Evolutionary conservation across 257 asterid genomes (phyloP).

Genomic region (Solanum sparsipilum): DNA sequence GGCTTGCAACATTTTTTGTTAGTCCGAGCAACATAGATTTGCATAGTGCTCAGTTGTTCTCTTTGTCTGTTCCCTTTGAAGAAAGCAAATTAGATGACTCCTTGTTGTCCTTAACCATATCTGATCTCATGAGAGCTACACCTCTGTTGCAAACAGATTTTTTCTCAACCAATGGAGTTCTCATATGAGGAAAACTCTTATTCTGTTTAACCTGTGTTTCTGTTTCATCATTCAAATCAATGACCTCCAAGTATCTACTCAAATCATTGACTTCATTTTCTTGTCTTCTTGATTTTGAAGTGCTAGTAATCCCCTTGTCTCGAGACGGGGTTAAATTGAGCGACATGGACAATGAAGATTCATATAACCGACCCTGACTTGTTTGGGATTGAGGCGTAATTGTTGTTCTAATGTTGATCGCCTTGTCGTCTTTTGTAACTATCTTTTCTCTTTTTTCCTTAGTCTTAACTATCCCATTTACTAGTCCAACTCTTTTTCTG

Average conservation of each 20-base stretch:
- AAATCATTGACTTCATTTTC: conserved; percentile 21
- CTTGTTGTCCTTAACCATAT: conserved; percentile 4
- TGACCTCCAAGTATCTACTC: conserved; percentile 34
- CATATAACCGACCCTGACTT: background rate
- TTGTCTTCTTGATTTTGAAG: background rate
- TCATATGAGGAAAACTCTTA: background rate
- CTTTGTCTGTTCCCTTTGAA: conserved; percentile 7
- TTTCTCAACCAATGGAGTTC: conserved; percentile 54
- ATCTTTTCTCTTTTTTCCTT: conserved; percentile 7
- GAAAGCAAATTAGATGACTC: background rate
- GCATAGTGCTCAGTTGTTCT: conserved; percentile 4
- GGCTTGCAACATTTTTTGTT: background rate
- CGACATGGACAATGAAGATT: background rate
- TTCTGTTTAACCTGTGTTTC: background rate
- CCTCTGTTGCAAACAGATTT: conserved; percentile 17
- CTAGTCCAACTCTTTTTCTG: conserved; percentile 4
- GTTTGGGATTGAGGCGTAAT: background rate
- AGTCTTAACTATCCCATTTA: conserved; percentile 1
- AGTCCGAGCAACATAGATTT: background rate
- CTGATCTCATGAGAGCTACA: conserved; percentile 9
- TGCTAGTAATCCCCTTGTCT: background rate
- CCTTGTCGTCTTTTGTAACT: background rate
- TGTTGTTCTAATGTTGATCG: background rate
- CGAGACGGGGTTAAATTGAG: background rate
- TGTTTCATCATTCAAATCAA: conserved; percentile 24